Evolutionary conservation across 768 basidiomycete species (phyloP).

Genomic region (Xerocomellus chrysenteron): DNA sequence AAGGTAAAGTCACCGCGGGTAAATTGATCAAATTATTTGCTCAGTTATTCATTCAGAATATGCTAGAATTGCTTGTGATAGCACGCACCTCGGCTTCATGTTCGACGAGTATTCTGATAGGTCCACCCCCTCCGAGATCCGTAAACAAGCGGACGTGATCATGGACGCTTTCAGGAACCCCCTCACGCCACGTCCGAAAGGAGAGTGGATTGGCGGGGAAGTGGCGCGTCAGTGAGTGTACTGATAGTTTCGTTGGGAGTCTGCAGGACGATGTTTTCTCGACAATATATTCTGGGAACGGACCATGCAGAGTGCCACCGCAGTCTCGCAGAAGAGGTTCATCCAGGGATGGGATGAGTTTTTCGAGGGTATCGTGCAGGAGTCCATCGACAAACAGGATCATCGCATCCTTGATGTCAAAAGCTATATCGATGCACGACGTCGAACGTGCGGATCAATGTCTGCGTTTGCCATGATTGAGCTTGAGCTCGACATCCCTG

Average conservation of each 20-base stretch:
- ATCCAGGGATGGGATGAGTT: slow-evolving; percentile 38
- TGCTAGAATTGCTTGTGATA: slow-evolving; percentile 41
- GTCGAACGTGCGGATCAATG: slow-evolving; percentile 39
- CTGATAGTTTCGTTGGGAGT: no score
- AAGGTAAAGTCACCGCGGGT: neutral
- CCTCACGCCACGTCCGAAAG: slow-evolving; percentile 6
- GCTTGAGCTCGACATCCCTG: slow-evolving; percentile 36
- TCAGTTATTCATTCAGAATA: slow-evolving; percentile 7
- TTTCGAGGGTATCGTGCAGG: slow-evolving; percentile 37
- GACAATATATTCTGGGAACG: slow-evolving; percentile 15
- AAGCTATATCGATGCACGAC: slow-evolving; percentile 40
- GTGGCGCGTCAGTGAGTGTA: slow-evolving; percentile 17
- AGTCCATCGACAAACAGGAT: slow-evolving; percentile 41
- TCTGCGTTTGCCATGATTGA: slow-evolving; percentile 40
- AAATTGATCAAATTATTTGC: neutral
- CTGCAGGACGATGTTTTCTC: neutral
- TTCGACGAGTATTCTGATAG: slow-evolving; percentile 53
- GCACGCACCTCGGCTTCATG: slow-evolving; percentile 52
- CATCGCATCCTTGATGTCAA: slow-evolving; percentile 37
- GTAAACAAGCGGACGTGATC: slow-evolving; percentile 23
- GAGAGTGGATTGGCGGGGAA: slow-evolving; percentile 21
- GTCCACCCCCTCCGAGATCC: slow-evolving; percentile 30
- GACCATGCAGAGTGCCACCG: slow-evolving; percentile 3
- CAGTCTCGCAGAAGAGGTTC: slow-evolving; percentile 30
- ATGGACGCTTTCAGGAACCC: slow-evolving; percentile 18